A percentile compares a stretch with the other conserved stretches of the same genome.
Conservation (phyloP, 257 asterid species). For the Solanum pinnatisectum region DNA sequence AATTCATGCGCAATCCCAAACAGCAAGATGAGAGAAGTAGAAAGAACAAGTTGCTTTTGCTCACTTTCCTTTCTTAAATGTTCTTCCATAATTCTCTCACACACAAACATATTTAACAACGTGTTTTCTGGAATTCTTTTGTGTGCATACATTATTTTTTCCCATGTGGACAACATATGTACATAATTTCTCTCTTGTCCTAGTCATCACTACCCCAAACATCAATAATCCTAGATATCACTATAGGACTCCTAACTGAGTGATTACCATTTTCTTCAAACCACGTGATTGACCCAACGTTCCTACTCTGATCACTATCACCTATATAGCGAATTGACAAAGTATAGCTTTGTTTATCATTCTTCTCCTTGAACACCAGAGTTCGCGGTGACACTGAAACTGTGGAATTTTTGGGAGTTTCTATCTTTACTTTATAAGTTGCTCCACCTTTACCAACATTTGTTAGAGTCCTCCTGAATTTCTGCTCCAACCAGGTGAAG, state of each 20-base stretch:
- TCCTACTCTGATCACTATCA: background rate
- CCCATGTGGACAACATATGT: background rate
- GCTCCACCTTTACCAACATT: conserved; percentile 10
- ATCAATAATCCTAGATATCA: background rate
- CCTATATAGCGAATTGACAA: background rate
- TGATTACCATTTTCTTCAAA: conserved; percentile 19
- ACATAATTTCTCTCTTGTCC: background rate
- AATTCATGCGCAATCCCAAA: background rate
- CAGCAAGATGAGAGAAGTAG: background rate
- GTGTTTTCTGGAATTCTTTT: background rate
- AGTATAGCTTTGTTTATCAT: conserved; percentile 1
- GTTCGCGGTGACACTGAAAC: background rate
- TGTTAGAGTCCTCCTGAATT: conserved; percentile 5
- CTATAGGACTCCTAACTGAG: conserved; percentile 40
- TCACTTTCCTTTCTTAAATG: background rate
- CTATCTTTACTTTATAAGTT: background rate
- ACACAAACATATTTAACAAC: background rate
- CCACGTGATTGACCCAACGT: conserved; percentile 36
- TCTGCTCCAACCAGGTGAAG: background rate
- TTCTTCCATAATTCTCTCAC: background rate
- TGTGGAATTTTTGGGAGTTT: background rate
- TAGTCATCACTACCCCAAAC: background rate
- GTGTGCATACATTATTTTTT: background rate
- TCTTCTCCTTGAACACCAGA: background rate
- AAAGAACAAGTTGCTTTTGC: background rate